Percentiles rank a stretch among this genome's conserved stretches.
phyloP scores from a whole-genome alignment of 345 rosid genomes.

The Syzygium oleosum region DNA sequence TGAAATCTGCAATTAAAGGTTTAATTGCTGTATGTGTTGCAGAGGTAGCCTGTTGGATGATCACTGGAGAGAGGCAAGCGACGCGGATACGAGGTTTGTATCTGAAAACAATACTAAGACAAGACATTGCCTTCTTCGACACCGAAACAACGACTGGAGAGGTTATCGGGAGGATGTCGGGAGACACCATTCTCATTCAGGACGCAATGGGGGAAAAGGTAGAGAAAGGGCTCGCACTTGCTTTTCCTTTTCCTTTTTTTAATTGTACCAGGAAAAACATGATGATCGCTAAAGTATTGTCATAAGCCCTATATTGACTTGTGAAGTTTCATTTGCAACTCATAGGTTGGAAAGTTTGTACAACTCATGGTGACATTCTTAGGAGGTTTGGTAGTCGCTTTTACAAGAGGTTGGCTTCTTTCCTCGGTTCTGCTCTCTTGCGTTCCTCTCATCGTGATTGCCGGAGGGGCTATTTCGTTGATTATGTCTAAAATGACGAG shows the following conservation, averaged over 20 bases:
- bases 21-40: neutral
- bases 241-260: neutral
- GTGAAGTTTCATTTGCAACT: neutral
- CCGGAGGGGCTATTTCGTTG: conserved; percentile 46
- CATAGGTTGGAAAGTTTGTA: conserved; percentile 67
- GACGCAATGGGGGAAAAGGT: conserved; percentile 99
- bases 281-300: neutral
- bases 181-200: conserved; percentile 84
- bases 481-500: conserved; percentile 64
- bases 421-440: conserved; percentile 40
- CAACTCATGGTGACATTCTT: conserved; percentile 56
- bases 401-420: conserved; percentile 47
- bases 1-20: neutral
- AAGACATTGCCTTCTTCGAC: conserved; percentile 78
- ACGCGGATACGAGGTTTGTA: conserved; percentile 64
- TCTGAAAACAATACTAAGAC: conserved; percentile 71
- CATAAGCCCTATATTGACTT: neutral
- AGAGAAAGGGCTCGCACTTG: neutral
- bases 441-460: conserved; percentile 44
- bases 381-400: conserved; percentile 62
- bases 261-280: neutral
- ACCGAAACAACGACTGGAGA: conserved; percentile 82
- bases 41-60: conserved; percentile 95
- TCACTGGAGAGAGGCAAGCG: conserved; percentile 81
- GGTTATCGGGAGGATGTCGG: conserved; percentile 86